Evolutionary conservation across 306 rosid genomes (phyloP).

Genomic region (Heteromeles arbutifolia): DNA sequence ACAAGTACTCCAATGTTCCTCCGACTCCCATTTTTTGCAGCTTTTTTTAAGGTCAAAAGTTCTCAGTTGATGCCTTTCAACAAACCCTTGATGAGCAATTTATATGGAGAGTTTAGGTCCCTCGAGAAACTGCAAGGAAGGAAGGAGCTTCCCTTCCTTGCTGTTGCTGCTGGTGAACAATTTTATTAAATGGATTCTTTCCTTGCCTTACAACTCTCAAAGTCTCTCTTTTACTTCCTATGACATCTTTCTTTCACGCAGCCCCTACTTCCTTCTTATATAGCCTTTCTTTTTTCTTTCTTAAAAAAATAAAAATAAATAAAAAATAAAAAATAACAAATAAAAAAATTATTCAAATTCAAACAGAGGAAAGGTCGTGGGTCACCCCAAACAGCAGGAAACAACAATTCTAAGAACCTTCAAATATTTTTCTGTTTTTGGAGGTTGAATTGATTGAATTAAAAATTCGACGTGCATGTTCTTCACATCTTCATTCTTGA

Average conservation of each 20-base stretch:
- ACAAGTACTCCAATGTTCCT: conserved; percentile 73
- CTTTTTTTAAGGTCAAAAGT: not conserved
- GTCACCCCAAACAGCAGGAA: conserved; percentile 23
- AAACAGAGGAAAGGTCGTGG: conserved; percentile 41
- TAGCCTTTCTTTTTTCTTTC: not conserved
- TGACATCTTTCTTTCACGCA: conserved; percentile 29
- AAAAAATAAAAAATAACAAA: not conserved
- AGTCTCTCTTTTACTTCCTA: conserved; percentile 21
- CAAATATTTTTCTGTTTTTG: not conserved
- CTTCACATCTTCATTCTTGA: not conserved
- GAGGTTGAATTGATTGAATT: not conserved
- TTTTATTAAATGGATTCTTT: conserved; percentile 38
- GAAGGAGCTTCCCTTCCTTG: not conserved
- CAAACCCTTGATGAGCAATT: not conserved
- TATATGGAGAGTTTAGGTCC: not conserved
- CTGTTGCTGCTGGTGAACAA: conserved; percentile 16
- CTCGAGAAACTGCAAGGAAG: conserved; percentile 41
- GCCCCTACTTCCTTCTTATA: conserved; percentile 38
- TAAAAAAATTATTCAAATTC: not conserved
- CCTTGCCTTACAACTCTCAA: conserved; percentile 43
- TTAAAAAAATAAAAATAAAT: not conserved
- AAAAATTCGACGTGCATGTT: not conserved
- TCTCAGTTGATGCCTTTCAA: not conserved
- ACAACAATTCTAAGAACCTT: conserved; percentile 8
- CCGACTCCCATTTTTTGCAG: conserved; percentile 75